Conservation (phyloP, 805 yeast genomes). For the Wilhelminamyces savonicus region DNA sequence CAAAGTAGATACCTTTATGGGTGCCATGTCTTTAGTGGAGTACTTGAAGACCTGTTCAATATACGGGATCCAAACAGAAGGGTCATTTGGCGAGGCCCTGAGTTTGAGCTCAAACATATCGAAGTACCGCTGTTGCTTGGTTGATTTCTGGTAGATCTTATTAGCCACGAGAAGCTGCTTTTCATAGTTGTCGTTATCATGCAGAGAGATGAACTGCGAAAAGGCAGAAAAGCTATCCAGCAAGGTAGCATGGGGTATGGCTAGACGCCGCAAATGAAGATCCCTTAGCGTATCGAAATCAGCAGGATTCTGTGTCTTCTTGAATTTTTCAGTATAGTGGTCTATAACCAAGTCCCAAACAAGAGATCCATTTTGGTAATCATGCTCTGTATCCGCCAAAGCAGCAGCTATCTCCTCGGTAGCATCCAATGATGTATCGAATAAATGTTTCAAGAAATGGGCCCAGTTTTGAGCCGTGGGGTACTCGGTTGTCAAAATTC, state of each 20-base stretch:
- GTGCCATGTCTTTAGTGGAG: conserved; percentile 3
- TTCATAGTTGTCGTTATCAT: conserved; percentile 21
- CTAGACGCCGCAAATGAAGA: conserved; percentile 25
- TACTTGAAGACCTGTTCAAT: conserved; percentile 20
- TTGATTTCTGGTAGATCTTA: conserved; percentile 22
- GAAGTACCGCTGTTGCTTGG: conserved; percentile 17
- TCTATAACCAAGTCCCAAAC: conserved; percentile 15
- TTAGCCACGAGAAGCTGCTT: conserved; percentile 30
- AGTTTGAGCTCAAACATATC: conserved; percentile 31
- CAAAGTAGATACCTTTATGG: conserved; percentile 12
- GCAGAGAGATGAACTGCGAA: conserved; percentile 33
- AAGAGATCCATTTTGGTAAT: conserved; percentile 13
- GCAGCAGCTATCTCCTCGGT: conserved; percentile 11
- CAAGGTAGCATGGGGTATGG: conserved; percentile 34
- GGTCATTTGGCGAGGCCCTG: conserved; percentile 2
- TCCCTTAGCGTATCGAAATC: conserved; percentile 13
- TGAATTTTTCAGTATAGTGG: neutral
- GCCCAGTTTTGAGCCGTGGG: conserved; percentile 17
- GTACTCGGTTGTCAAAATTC: conserved; percentile 9
- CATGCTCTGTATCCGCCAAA: conserved; percentile 16
- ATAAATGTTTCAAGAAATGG: conserved; percentile 10
- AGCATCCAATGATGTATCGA: neutral
- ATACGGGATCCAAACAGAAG: conserved; percentile 26
- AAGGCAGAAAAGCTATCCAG: conserved; percentile 34
- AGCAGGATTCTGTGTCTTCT: conserved; percentile 3